Conservation (phyloP, 23 red algal species). For the Cyanidiococcus yangmingshanensis region DNA sequence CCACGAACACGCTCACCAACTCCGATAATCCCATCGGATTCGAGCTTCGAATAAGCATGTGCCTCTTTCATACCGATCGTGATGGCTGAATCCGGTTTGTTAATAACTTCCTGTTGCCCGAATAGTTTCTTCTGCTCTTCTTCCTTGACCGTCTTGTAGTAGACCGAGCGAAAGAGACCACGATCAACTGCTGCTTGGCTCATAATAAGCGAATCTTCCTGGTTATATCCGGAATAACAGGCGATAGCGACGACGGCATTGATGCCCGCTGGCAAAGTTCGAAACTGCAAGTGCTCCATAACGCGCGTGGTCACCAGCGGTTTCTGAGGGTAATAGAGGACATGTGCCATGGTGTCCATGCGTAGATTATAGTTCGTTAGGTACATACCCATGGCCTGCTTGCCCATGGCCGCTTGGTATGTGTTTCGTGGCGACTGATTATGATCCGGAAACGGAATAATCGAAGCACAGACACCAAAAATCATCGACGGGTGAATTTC, state of each 20-base stretch:
- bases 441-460: slow-evolving; percentile 99
- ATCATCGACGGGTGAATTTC: slow-evolving; percentile 99
- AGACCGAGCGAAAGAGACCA: slow-evolving; percentile 87
- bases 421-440: slow-evolving; percentile 99
- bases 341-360: slow-evolving; percentile 99
- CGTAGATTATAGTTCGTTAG: slow-evolving; percentile 82
- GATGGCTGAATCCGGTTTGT: slow-evolving; percentile 41
- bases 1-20: slow-evolving; percentile 68
- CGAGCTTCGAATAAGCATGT: slow-evolving; percentile 72
- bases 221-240: slow-evolving; percentile 99
- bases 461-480: slow-evolving; percentile 96
- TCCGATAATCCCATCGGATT: slow-evolving; percentile 76
- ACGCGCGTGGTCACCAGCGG: slow-evolving; percentile 84
- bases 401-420: slow-evolving; percentile 99
- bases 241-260: slow-evolving; percentile 97
- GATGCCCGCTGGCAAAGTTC: slow-evolving; percentile 91
- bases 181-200: slow-evolving; percentile 87
- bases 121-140: slow-evolving; percentile 65
- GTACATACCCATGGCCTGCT: slow-evolving; percentile 99
- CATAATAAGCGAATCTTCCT: slow-evolving; percentile 99
- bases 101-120: slow-evolving; percentile 59
- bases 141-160: slow-evolving; percentile 70
- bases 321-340: slow-evolving; percentile 97
- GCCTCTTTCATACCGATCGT: slow-evolving; percentile 63
- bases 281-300: slow-evolving; percentile 96